Evolutionary conservation across 495 filamentous ascomycete genomes (phyloP).

Genomic region (Penicillium soppii): DNA sequence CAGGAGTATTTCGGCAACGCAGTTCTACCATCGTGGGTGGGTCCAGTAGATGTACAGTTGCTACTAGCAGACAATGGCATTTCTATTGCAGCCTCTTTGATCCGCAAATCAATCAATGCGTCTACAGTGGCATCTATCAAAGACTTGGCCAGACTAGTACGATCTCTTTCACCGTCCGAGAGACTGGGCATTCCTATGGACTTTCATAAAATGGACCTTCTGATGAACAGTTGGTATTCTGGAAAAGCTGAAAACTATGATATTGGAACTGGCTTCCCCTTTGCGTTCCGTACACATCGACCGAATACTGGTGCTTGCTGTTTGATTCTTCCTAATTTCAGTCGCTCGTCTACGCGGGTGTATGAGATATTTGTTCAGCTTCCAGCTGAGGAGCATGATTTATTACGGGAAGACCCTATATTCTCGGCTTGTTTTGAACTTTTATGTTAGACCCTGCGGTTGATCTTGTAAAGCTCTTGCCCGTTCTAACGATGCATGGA

Average conservation of each 20-base stretch:
- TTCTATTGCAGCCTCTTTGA: conserved; percentile 14
- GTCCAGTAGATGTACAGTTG: conserved; percentile 7
- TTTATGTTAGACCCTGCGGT: neutral
- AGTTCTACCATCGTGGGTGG: conserved; percentile 15
- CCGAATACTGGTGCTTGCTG: conserved; percentile 5
- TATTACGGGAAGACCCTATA: conserved; percentile 15
- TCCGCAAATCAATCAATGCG: conserved; percentile 20
- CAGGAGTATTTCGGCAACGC: conserved; percentile 27
- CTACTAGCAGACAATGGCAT: conserved; percentile 11
- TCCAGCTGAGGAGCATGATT: conserved; percentile 12
- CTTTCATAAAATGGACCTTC: conserved; percentile 23
- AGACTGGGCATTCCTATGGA: conserved; percentile 14
- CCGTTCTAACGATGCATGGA: no score
- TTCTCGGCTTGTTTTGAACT: conserved; percentile 26
- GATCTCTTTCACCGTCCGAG: conserved; percentile 18
- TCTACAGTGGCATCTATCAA: conserved; percentile 11
- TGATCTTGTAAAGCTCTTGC: no score
- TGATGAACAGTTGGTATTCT: conserved; percentile 27
- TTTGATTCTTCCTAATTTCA: conserved; percentile 23
- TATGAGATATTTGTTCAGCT: conserved; percentile 25
- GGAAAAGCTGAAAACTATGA: conserved; percentile 22
- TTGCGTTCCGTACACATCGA: conserved; percentile 12
- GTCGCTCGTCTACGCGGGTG: conserved; percentile 1
- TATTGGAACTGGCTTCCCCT: conserved; percentile 15
- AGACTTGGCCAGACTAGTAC: conserved; percentile 6